Evolutionary conservation across 2,329 filamentous ascomycete genomes (phyloP).

Genomic region (Chaetomium sp.): DNA sequence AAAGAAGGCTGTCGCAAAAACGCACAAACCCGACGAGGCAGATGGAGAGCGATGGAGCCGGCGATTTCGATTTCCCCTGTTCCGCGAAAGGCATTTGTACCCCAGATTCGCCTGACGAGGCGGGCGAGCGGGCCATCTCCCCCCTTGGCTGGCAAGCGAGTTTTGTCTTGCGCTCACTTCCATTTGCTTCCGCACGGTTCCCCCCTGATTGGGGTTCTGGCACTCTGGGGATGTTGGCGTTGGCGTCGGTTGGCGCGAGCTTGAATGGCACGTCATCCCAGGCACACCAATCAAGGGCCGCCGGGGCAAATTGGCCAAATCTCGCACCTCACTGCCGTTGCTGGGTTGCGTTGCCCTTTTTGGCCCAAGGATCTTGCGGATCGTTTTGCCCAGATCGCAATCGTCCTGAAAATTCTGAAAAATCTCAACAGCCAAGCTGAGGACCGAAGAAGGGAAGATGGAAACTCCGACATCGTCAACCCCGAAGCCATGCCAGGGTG

Average conservation of each 20-base stretch:
- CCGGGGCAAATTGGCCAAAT: constrained; percentile 14
- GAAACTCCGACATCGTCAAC: not conserved
- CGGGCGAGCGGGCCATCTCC: no score
- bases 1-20: constrained; percentile 8
- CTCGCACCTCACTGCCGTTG: constrained; percentile 12
- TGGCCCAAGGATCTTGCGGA: not conserved
- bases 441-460: not conserved
- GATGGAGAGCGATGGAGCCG: constrained; percentile 3
- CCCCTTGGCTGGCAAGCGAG: not conserved
- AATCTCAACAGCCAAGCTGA: not conserved
- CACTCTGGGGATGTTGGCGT: no score
- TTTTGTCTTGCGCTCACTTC: not conserved
- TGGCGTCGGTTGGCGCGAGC: no score
- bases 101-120: no score
- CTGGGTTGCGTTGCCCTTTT: not conserved
- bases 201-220: not conserved
- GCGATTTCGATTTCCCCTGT: not conserved
- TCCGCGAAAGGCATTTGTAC: no score
- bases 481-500: not conserved
- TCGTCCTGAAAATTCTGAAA: not conserved
- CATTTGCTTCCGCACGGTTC: constrained; percentile 5
- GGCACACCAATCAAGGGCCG: constrained; percentile 17
- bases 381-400: not conserved
- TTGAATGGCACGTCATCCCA: constrained; percentile 11
- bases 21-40: not conserved